A percentile compares a stretch with the other conserved stretches of the same genome.
These are phyloP conservation scores for Ballota nigra DNA, from an alignment of 257 asterid species.

Conservation along the genomic window DNA sequence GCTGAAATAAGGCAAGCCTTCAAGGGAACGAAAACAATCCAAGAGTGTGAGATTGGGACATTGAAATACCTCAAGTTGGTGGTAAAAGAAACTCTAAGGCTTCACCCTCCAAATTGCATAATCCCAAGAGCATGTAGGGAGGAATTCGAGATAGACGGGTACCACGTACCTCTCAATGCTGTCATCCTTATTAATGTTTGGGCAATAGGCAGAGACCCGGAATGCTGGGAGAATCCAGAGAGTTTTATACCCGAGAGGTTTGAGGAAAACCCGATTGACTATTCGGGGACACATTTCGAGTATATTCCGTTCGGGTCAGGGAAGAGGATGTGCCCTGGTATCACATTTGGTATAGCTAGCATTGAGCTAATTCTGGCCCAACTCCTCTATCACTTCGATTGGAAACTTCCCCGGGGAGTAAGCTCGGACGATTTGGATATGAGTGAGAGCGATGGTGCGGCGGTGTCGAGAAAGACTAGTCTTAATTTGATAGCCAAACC, in stretches of 20 bases:
- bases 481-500: conserved; percentile 2
- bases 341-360: conserved; percentile 1
- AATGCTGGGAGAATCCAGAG: conserved; percentile 9
- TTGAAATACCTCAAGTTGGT: conserved; percentile 19
- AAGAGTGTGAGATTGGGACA: not conserved
- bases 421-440: not conserved
- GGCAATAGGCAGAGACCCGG: conserved; percentile 18
- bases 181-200: not conserved
- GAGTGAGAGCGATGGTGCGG: not conserved
- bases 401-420: conserved; percentile 13
- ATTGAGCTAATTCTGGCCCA: conserved; percentile 1
- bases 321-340: conserved; percentile 22
- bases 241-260: conserved; percentile 19
- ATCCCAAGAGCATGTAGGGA: conserved; percentile 6
- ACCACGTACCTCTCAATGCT: not conserved
- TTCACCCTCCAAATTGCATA: conserved; percentile 9
- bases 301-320: conserved; percentile 17
- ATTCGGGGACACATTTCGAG: conserved; percentile 13
- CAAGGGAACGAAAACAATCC: not conserved
- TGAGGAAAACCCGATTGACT: not conserved
- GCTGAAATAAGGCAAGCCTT: not conserved
- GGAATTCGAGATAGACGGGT: conserved; percentile 5
- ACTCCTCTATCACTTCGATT: conserved; percentile 7
- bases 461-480: not conserved
- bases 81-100: conserved; percentile 15